Evolutionary conservation across 2,329 filamentous ascomycete genomes (phyloP), one percentile per base, ranked within the genome.

Genomic region (Ceratocystis albifundus): DNA sequence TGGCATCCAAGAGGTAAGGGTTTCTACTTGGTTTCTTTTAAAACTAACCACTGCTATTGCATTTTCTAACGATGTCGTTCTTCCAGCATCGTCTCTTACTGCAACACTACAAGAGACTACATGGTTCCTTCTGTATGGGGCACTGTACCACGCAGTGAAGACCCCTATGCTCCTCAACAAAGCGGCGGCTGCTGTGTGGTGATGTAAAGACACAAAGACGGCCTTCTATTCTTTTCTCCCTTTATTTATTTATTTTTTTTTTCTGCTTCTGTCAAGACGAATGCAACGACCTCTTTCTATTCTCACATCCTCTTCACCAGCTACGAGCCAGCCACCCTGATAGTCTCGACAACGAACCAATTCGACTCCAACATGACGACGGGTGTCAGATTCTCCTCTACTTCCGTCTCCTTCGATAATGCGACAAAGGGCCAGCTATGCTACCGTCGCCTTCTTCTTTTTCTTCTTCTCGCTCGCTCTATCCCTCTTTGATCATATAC

Each of bases 121-220:
- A 97, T 99, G 94, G 92, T 97, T 65, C 92, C 92, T 64, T 96
- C 91, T 65, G 89, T 95, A 76, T 99, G 94, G 94, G 93, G 93
- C 71, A 84, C 87, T 69, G 90, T 97, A 70, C 90, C 95, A 74
- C 93, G 91, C 81, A 88, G 89, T 76, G 94, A 97, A 75, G 94
- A 99, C 76, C 94, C 94, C n/a, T 99, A 99, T 76, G 91, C 93
- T 73, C 93, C 93, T 71, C 93, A 95, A 80, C 90, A 95, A 79
- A 90, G 84, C 71, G 88, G 86, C 74, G 89, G 91, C 73, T 99
- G 94, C 85, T 99, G 94, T 80, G 83, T 88, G 73, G 86, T 99
- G 78, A 97, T 97, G 93, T 97, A 84, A 76, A 70, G 57, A 57
- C 66, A 36, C 20, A 6, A n/a, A 25, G 28, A 12, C 22, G 46